Evolutionary conservation across 768 basidiomycete species (phyloP), one percentile per base, ranked within the genome.

Genomic region (Lactarius sanguifluus): DNA sequence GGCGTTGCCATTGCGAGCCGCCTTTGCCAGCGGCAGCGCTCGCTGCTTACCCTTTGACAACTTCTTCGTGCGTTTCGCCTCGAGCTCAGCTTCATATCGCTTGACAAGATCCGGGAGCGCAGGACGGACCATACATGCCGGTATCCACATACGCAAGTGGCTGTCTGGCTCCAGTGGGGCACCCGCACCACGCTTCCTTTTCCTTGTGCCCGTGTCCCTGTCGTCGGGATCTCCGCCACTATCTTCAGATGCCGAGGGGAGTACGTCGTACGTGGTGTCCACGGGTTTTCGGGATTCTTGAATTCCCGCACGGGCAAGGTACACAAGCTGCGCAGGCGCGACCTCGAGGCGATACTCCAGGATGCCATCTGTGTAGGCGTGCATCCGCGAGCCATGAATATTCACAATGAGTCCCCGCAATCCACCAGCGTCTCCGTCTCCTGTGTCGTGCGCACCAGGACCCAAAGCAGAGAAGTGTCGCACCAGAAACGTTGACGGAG

Each of bases 301-400:
- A 61, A 96, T 81, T 0, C 90, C 90, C 0, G 81, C 81, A 69
- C 86, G 87, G 13, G 87, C 83, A 0, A 91, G 78, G 5, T 76
- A 78, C 5, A 91, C 89, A 28, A 94, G 82, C 57, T 83, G 81
- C 6, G 80, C 79, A 0, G 91, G 92, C 8, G 85, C 82, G 60
- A 94, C 80, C 71, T 93, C 89, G 13, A 96, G 77, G 1, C 94
- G 88, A 70, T 93, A 94, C 75, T 96, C 94, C 52, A 87, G 79
- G 1, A 86, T 77, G 10, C 80, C 76, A 70, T 92, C 91, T 0
- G 91, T 92, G 13, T 84, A 90, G 1, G 82, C 80, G 70, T 94
- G 93, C 7, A 75, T 79, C 10, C 94, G 83, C 5, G 81, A 75
- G 1, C 85, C 84, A 69, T 89, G 85, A 28, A 95, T 87, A 71